Conservation (phyloP, 108 stramenopile species). For the Cyclotella sp. region DNA sequence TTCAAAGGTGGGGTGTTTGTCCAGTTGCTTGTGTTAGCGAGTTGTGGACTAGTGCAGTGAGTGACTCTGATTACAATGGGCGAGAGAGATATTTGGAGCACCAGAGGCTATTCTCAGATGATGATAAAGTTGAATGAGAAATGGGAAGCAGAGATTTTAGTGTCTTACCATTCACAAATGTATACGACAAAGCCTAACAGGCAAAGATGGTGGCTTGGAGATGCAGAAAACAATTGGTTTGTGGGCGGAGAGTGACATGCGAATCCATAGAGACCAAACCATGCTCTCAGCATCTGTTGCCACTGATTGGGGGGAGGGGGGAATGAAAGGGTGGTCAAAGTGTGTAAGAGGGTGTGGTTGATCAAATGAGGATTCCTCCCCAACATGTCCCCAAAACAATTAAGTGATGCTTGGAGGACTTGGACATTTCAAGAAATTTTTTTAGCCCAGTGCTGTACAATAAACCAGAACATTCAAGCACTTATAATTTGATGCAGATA, state of each 20-base stretch:
- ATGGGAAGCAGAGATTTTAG: not conserved
- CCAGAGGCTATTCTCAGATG: conserved; percentile 20
- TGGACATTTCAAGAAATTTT: too few relatives aligned
- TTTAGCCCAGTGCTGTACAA: too few relatives aligned
- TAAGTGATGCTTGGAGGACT: too few relatives aligned
- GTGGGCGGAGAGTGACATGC: not conserved
- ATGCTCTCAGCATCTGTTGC: not conserved
- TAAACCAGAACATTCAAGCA: too few relatives aligned
- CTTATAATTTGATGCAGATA: too few relatives aligned
- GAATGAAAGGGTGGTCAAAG: not conserved
- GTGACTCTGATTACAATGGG: conserved; percentile 29
- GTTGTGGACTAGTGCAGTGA: conserved; percentile 29
- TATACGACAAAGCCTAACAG: conserved; percentile 28
- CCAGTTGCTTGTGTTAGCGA: conserved; percentile 21
- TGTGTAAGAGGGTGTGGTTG: not conserved
- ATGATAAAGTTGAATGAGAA: conserved; percentile 20
- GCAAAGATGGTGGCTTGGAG: conserved; percentile 18
- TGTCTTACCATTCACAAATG: conserved; percentile 20
- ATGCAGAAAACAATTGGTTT: conserved; percentile 5
- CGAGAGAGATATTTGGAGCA: conserved; percentile 25
- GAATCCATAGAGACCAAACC: not conserved
- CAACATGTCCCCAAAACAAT: too few relatives aligned
- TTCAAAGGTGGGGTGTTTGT: conserved; percentile 29
- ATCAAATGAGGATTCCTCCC: not conserved
- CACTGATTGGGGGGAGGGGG: not conserved